Conservation (phyloP, 1,284 basidiomycete genomes). For the Cronartium quercuum region DNA sequence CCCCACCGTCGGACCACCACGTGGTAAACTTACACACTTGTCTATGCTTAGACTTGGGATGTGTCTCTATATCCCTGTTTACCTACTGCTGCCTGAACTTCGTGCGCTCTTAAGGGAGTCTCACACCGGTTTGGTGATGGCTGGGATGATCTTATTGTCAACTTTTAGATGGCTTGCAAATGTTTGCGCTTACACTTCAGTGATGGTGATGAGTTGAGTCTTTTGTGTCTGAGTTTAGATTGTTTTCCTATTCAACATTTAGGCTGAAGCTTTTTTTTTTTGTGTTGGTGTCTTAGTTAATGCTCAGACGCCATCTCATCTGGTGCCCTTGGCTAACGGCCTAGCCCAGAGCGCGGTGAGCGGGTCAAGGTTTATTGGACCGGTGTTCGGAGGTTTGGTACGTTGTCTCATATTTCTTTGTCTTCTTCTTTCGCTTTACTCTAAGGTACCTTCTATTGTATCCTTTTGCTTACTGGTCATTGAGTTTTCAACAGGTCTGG, state of each 20-base stretch:
- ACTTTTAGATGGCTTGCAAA: slow-evolving; percentile 50
- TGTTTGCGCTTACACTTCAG: slow-evolving; percentile 49
- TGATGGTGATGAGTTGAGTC: slow-evolving; percentile 41
- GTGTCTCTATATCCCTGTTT: slow-evolving; percentile 43
- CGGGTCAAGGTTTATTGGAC: slow-evolving; percentile 50
- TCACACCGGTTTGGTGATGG: slow-evolving; percentile 51
- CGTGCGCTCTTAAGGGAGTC: slow-evolving; percentile 58
- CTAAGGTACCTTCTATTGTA: slow-evolving; percentile 20
- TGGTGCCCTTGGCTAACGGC: slow-evolving; percentile 51
- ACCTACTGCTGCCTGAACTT: slow-evolving; percentile 44
- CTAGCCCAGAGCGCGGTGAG: slow-evolving; percentile 51
- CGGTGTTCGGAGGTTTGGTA: slow-evolving; percentile 44
- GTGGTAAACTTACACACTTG: slow-evolving; percentile 47
- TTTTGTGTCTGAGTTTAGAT: neutral
- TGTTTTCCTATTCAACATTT: neutral
- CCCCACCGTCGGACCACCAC: slow-evolving; percentile 58
- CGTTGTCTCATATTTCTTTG: neutral
- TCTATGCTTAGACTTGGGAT: slow-evolving; percentile 47
- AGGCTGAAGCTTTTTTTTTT: neutral
- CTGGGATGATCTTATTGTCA: slow-evolving; percentile 51
- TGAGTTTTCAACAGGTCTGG: slow-evolving; percentile 40
- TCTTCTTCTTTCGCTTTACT: neutral
- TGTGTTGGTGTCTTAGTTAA: slow-evolving; percentile 46
- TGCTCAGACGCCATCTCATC: slow-evolving; percentile 51
- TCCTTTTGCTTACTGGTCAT: neutral